Evolutionary conservation across 805 yeast genomes (phyloP), one percentile per base, ranked within the genome.

Genomic region (Lipomyces oligophaga): DNA sequence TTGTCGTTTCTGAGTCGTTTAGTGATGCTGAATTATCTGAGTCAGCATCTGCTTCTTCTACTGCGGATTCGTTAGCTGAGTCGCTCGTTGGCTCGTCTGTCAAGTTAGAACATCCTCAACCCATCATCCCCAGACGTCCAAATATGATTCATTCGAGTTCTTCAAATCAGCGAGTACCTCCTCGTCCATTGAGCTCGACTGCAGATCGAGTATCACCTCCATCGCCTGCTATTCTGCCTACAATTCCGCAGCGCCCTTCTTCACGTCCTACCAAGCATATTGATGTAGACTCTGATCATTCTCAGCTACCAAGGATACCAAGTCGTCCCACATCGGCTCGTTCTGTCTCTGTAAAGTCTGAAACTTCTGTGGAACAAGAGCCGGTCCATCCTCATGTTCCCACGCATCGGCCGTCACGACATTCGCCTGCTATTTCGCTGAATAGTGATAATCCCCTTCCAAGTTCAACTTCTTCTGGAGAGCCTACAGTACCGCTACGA

Each of bases 101-200:
- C 6, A n/a, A 21, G 15, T 10, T 37, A 13, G 33, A 28, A 10
- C 43, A 39, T 39, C 38, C 45, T 24, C 28, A 44, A 16, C 48
- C 54, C 15, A 20, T 25, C 13, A 41, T 46, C 21, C 48, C 50
- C 19, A 38, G 24, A 5, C 32, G 55, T 26, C 57, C 52, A n/a
- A 28, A 24, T 34, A 13, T 38, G 15, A 32, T 34, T n/a, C 28
- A 39, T 16, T 45, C 52, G 31, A 27, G 16, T 2, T 19, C 26
- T 10, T 15, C 33, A 19, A 27, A 22, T 7, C 49, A 44, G 3
- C n/a, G 27, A 8, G 27, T 36, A 11, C 51, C 51, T 4, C 37
- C 33, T 11, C 43, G 51, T 11, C 43, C 51, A 4, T 18, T 32
- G 3, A 41, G 41, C 20, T 40, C 43, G 15, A 38, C 26, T 38